Evolutionary conservation across 2,329 filamentous ascomycete genomes (phyloP).

Genomic region (Coniochaeta sp.): DNA sequence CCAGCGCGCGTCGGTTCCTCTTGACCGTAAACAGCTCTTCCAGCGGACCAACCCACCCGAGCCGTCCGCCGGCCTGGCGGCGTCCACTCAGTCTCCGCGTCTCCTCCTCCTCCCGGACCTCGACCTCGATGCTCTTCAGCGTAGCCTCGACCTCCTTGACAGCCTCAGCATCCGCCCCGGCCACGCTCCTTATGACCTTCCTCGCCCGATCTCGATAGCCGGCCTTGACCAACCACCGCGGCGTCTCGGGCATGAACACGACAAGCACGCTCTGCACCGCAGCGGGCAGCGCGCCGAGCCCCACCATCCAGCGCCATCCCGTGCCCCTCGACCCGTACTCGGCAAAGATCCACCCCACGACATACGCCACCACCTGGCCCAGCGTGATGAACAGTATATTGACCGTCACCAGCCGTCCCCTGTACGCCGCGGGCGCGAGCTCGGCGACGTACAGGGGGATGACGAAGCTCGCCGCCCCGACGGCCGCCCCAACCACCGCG

Average conservation of each 20-base stretch:
- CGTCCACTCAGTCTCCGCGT: constrained; percentile 38
- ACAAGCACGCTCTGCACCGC: constrained; percentile 62
- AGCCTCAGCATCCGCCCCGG: constrained; percentile 35
- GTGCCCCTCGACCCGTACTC: constrained; percentile 39
- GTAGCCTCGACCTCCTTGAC: constrained; percentile 33
- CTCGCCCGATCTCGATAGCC: constrained; percentile 56
- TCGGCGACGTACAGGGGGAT: constrained; percentile 87
- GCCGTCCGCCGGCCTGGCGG: constrained; percentile 22
- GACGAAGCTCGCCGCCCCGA: constrained; percentile 73
- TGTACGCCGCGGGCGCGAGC: constrained; percentile 65
- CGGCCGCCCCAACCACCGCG: constrained; percentile 62
- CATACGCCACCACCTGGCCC: constrained; percentile 83
- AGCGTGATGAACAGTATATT: constrained; percentile 77
- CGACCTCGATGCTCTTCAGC: constrained; percentile 62
- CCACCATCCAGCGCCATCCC: constrained; percentile 91
- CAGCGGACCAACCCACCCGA: constrained; percentile 37
- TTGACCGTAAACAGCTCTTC: constrained; percentile 46
- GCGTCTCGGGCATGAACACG: constrained; percentile 75
- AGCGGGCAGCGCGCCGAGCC: constrained; percentile 73
- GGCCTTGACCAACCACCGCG: constrained; percentile 74
- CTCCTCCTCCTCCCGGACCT: constrained; percentile 59
- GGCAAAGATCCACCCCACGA: constrained; percentile 71
- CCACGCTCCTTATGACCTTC: constrained; percentile 57
- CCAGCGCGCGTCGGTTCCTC: constrained; percentile 67
- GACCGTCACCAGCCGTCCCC: constrained; percentile 76